Conservation (phyloP, 2,329 filamentous ascomycete genomes). For the Cercospora sp. region DNA sequence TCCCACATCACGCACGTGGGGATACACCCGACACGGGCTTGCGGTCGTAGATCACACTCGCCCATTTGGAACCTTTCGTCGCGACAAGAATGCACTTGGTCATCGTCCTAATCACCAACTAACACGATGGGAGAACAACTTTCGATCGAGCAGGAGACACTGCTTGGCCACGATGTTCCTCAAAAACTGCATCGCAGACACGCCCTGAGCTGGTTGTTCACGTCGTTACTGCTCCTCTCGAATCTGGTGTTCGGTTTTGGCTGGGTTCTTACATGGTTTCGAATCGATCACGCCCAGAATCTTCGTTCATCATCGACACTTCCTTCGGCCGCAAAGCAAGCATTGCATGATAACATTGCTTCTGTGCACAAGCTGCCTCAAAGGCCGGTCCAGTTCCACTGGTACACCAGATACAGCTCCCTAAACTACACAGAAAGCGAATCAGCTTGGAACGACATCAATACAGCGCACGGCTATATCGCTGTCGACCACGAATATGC, state of each 20-base stretch:
- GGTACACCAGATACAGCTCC: constrained; percentile 21
- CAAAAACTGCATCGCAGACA: not conserved
- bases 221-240: not conserved
- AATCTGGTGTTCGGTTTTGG: constrained; percentile 9
- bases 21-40: not conserved
- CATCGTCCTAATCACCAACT: not conserved
- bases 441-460: constrained; percentile 17
- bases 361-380: constrained; percentile 4
- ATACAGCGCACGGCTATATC: constrained; percentile 20
- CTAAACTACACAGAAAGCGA: constrained; percentile 16
- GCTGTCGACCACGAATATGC: constrained; percentile 17
- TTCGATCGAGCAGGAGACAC: not conserved
- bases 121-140: not conserved
- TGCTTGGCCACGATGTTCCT: not conserved
- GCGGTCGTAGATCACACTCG: not conserved
- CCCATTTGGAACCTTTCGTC: not conserved
- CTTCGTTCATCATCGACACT: not conserved
- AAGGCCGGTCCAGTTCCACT: constrained; percentile 15
- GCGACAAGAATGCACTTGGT: not conserved
- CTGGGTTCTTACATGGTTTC: constrained; percentile 4
- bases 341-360: not conserved
- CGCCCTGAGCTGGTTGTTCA: not conserved
- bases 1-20: not conserved
- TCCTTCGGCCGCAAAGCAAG: not conserved
- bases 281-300: not conserved